Base-by-base conservation (phyloP, 164 flowering plant species). In the Nymphaea colorata region DNA sequence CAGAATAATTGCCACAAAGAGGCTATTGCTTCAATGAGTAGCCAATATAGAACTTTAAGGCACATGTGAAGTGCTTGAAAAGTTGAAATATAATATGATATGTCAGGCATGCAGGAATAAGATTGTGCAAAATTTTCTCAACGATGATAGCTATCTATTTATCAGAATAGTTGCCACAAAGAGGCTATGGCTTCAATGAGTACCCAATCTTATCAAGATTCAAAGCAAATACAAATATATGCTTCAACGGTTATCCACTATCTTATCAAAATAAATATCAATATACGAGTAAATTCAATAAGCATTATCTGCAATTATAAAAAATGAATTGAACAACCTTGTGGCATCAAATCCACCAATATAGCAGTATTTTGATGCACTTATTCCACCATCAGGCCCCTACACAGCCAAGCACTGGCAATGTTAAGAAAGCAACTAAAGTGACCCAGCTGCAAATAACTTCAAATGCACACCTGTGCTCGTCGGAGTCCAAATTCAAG, bases 301-400 rank as follows among this genome's bases (percentile, higher is more conserved):
- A 25, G 36, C 36, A 25, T 25, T 25, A 25, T 25, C 36, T 25
- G 36, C 36, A 25, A 25, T 25, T 25, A 7, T 59, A 25, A 62
- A n/a, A 25, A 55, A n/a, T 5, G 12, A 62, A 47, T 66, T 11
- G 64, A 69, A 47, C 59, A 74, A 95, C 99, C 98, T 92, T 67
- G 98, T 87, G 61, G 99, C 99, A 79, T 95, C 96, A 75, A 95
- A 95, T 65, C 99, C 99, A 71, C 98, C 99, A 36, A 95, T 75
- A 55, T 95, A 95, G 75, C 94, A 81, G 69, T 95, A 95, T 65
- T 82, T 90, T 68, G 99, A 95, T 65, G 99, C 98, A 42, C 89
- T 75, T 70, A 95, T 82, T 71, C 93, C 99, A 70, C 98, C 98
- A 85, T 95, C 98, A 74, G 99, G 99, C 12, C 99, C 99, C 99